Evolutionary conservation across 257 asterid genomes (phyloP).

Genomic region (Solanum appendiculatum): DNA sequence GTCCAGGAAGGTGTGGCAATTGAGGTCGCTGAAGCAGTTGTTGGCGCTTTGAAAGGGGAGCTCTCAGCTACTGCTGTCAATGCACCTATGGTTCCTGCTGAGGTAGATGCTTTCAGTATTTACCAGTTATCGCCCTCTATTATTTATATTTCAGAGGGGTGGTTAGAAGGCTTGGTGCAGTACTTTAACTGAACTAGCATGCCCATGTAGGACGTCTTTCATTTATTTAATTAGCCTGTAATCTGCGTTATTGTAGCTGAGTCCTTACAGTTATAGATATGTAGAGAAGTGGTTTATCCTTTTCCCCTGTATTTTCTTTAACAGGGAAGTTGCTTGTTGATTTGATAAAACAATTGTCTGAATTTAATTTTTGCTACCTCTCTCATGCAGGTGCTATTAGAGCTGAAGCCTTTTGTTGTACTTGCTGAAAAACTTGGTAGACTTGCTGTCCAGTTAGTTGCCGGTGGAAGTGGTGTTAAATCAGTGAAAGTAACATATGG

Average conservation of each 20-base stretch:
- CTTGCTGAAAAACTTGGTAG: constrained; percentile 95
- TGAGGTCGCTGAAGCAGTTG: constrained; percentile 97
- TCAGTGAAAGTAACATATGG: constrained; percentile 64
- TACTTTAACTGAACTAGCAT: background rate
- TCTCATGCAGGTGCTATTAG: constrained; percentile 55
- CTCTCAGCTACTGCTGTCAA: constrained; percentile 96
- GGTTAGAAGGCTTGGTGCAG: background rate
- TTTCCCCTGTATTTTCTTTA: background rate
- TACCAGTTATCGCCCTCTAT: background rate
- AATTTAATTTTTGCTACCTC: background rate
- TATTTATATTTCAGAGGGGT: background rate
- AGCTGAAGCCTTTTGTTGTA: constrained; percentile 75
- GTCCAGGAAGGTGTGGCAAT: constrained; percentile 93
- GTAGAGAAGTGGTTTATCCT: background rate
- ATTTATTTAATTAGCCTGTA: background rate
- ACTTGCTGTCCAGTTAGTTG: constrained; percentile 84
- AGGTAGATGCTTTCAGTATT: constrained; percentile 31
- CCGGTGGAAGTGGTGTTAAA: constrained; percentile 84
- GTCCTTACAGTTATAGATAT: background rate
- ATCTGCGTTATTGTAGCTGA: background rate
- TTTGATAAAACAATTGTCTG: background rate
- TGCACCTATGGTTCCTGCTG: constrained; percentile 96
- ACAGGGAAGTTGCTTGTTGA: background rate
- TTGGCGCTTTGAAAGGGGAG: constrained; percentile 92
- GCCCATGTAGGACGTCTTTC: background rate